phyloP scores from a whole-genome alignment of 2,329 filamentous ascomycete genomes.

The Aureobasidium sp. region DNA sequence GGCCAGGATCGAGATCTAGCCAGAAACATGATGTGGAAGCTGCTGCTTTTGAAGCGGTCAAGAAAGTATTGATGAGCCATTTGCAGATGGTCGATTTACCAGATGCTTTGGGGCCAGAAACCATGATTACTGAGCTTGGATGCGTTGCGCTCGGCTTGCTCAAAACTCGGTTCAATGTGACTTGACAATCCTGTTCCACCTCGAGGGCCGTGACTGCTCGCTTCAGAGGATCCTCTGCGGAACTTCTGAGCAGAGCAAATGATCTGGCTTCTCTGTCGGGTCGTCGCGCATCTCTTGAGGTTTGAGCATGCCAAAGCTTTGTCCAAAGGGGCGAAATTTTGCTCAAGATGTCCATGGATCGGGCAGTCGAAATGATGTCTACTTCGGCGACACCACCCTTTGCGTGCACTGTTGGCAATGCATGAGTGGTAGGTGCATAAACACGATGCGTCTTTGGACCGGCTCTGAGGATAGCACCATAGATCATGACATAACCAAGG shows the following conservation, averaged over 20 bases:
- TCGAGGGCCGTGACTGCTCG: conserved; percentile 26
- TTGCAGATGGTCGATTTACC: conserved; percentile 71
- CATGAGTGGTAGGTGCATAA: conserved; percentile 61
- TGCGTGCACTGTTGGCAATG: conserved; percentile 58
- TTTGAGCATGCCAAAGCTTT: conserved; percentile 50
- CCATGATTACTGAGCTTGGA: conserved; percentile 56
- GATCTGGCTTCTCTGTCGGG: conserved; percentile 24
- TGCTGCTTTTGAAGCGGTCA: conserved; percentile 42
- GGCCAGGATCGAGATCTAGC: conserved; percentile 72
- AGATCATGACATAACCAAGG: conserved; percentile 57
- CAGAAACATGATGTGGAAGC: conserved; percentile 35
- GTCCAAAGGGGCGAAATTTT: conserved; percentile 60
- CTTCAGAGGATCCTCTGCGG: conserved; percentile 21
- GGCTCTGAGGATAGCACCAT: conserved; percentile 55
- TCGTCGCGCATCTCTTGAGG: conserved; percentile 22
- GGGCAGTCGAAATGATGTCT: conserved; percentile 45
- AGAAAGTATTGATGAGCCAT: conserved; percentile 58
- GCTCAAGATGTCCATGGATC: conserved; percentile 48
- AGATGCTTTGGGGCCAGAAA: conserved; percentile 64
- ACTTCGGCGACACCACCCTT: conserved; percentile 46
- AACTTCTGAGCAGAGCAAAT: conserved; percentile 29
- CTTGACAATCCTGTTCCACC: conserved; percentile 23
- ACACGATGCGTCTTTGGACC: conserved; percentile 48
- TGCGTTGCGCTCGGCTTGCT: conserved; percentile 34
- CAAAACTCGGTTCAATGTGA: conserved; percentile 22